Base-by-base conservation (phyloP, 2,329 filamentous ascomycete species). In the Neopestalotiopsis rosae region DNA sequence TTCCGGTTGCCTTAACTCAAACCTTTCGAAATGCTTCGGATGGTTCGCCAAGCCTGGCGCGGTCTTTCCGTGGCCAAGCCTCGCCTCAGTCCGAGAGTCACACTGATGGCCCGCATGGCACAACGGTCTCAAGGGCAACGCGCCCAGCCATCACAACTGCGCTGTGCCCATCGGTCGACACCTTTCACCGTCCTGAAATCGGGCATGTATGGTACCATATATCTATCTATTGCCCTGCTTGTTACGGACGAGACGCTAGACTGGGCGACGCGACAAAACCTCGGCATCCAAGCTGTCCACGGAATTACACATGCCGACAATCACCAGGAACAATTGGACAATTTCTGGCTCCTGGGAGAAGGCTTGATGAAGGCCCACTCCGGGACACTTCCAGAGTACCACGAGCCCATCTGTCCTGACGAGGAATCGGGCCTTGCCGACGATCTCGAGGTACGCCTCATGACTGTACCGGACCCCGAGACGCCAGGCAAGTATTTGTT, bases 391-490 rank as follows among this genome's bases (percentile, higher is more conserved):
- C 66, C 69, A 20, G 13, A 61, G 57, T 59, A 69, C 52, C 64
- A 71, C 20, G 68, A 61, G 7, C 34, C 24, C 4, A 38, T 72
- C 32, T 61, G 28, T 3, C 32, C 68, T 2, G 67, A 45, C 12
- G n/a, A 59, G 14, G 66, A 69, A 12, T 34, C 68, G 6, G 68
- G 56, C 5, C 66, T 58, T 68, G 61, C n/a, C 9, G 70, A 68
- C 32, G 67, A 70, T 34, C 34, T 73, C 3, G 58, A 70, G 13
- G 65, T 65, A 7, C 68, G 61, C 40, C 24, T 72, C 12, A 49
- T 71, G 61, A 72, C 69, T 9, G 49, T 70, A 30, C 69, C 71
- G 5, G 72, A 75, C 66, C 72, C 73, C 1, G 72, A 74, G 1
- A 65, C 65, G 10, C 58, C 69, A 17, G 72, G 69, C n/a, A 67